These are phyloP conservation scores for Phytophthora sansomeana DNA, from an alignment of 352 stramenopile genomes.

Conservation along the genomic window DNA sequence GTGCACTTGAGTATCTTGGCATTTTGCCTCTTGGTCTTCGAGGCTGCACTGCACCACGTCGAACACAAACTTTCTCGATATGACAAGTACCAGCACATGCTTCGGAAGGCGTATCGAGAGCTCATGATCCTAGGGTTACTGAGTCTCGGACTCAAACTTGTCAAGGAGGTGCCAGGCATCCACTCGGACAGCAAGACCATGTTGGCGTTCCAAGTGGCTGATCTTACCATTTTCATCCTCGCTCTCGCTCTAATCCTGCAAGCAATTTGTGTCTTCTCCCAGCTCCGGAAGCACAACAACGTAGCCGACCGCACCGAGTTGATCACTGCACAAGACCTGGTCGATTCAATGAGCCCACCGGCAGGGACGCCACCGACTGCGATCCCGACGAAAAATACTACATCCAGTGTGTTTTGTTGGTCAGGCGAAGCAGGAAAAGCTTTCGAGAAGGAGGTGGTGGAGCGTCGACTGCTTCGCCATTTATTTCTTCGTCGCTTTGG, in stretches of 20 bases:
- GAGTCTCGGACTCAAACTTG: slow-evolving; percentile 60
- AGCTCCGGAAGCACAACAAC: slow-evolving; percentile 47
- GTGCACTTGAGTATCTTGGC: slow-evolving; percentile 58
- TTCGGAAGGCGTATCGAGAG: slow-evolving; percentile 68
- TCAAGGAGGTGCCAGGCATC: slow-evolving; percentile 47
- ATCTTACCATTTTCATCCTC: slow-evolving; percentile 66
- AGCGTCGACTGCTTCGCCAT: slow-evolving; percentile 52
- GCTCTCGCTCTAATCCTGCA: slow-evolving; percentile 64
- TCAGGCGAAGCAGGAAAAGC: background rate
- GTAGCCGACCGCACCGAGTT: slow-evolving; percentile 51
- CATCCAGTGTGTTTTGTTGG: slow-evolving; percentile 19
- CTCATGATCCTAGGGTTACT: slow-evolving; percentile 71
- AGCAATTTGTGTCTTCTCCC: slow-evolving; percentile 55
- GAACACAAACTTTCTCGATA: slow-evolving; percentile 57
- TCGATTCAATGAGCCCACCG: slow-evolving; percentile 33
- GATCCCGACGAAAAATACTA: background rate
- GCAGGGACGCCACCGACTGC: slow-evolving; percentile 5
- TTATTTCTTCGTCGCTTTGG: slow-evolving; percentile 55
- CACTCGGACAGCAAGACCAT: slow-evolving; percentile 43
- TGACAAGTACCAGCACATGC: slow-evolving; percentile 76
- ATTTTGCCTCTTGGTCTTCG: slow-evolving; percentile 58
- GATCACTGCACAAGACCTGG: slow-evolving; percentile 51
- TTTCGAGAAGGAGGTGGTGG: slow-evolving; percentile 28
- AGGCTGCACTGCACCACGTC: slow-evolving; percentile 53
- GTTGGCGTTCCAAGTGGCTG: slow-evolving; percentile 61